Evolutionary conservation across 148 eudicot species (phyloP), one percentile per base, ranked within the genome.

Genomic region (Tetragonia tetragonoides): DNA sequence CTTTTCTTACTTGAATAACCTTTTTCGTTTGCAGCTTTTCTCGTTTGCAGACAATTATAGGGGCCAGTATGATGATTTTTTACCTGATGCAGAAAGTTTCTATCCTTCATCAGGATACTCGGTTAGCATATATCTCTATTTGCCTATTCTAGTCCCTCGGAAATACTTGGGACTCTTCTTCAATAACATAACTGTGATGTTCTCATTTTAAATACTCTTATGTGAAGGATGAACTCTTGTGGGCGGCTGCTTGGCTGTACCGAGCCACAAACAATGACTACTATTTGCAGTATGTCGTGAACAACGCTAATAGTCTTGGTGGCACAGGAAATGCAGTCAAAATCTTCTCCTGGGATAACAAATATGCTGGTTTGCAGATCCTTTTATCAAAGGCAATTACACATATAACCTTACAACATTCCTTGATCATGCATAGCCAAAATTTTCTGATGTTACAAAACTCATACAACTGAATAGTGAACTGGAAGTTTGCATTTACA

Each of bases 241-340:
- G 95, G 95, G 95, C 90, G 9, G 95, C 95, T 71, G 89, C 91
- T 57, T 91, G 95, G 95, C 79, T 91, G 23, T 86, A 91, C 70
- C 78, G 85, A 74, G 92, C 95, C 24, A 87, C 91, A 6, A 84
- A 74, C 46, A 86, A 86, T 37, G 77, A 84, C 47, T 82, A 67
- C 76, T 91, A 87, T 71, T 81, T 89, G 53, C 80, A 84, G 61
- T 91, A 89, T 64, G 83, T 88, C 41, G 85, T 81, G 69, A 56
- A 81, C 61, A 87, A 91, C 59, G 95, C 84, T 4, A 87, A 47
- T 38, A 77, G 81, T 3, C 76, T 91, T 49, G 84, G 88, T 65
- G 93, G 95, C 21, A 89, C 90, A 16, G 89, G 79, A 68, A 89
- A 89, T 72, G 79, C 82, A 14, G 93, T 87, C 37, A 80, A 74